Evolutionary conservation across 1,284 basidiomycete genomes (phyloP).

Genomic region (Tilletia horrida): DNA sequence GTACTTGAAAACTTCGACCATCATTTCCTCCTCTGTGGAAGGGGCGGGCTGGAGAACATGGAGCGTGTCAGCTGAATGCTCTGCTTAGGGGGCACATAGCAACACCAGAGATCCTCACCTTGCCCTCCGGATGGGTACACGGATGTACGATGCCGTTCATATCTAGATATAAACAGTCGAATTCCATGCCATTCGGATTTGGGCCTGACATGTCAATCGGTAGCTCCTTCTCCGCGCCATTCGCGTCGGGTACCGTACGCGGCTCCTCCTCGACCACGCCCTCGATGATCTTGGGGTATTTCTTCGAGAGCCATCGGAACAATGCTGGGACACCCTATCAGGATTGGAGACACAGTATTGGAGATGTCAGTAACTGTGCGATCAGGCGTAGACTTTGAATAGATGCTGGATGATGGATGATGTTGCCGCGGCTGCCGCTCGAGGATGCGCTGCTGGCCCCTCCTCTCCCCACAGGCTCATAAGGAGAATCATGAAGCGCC

Average conservation of each 20-base stretch:
- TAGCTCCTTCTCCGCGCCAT: slow-evolving; percentile 68
- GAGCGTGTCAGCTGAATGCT: neutral
- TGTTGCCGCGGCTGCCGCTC: no score
- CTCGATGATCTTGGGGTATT: slow-evolving; percentile 55
- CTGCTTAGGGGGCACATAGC: neutral
- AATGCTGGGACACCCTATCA: slow-evolving; percentile 51
- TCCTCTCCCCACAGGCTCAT: no score
- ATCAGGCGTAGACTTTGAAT: no score
- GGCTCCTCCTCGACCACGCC: slow-evolving; percentile 53
- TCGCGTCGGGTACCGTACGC: slow-evolving; percentile 46
- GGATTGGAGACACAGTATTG: neutral
- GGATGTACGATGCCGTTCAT: slow-evolving; percentile 72
- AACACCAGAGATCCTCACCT: slow-evolving; percentile 57
- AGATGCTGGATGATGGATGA: no score
- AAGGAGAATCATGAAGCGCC: no score
- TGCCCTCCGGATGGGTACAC: slow-evolving; percentile 96
- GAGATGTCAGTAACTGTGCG: neutral
- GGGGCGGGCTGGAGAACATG: slow-evolving; percentile 62
- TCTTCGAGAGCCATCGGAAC: slow-evolving; percentile 56
- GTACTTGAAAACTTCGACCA: slow-evolving; percentile 94
- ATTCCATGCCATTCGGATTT: slow-evolving; percentile 95
- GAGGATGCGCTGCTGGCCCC: no score
- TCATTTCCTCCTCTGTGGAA: slow-evolving; percentile 98
- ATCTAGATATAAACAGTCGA: slow-evolving; percentile 85
- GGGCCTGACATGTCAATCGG: slow-evolving; percentile 77